phyloP scores from a whole-genome alignment of 2,329 filamentous ascomycete species.

The Juglanconis sp. region DNA sequence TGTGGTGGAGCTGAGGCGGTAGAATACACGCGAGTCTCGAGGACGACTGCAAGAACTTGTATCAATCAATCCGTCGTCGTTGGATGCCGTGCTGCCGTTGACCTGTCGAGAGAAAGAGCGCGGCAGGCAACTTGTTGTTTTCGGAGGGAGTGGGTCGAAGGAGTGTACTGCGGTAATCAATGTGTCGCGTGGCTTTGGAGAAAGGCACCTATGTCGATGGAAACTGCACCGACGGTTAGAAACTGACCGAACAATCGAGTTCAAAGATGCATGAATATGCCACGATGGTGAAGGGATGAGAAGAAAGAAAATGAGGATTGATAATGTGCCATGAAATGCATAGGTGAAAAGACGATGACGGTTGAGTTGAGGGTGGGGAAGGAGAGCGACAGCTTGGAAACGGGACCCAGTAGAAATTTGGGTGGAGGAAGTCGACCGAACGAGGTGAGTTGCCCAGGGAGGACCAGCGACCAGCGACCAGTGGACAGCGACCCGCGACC shows the following conservation, averaged over 20 bases:
- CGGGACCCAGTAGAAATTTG: constrained; percentile 9
- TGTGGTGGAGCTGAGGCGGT: not conserved
- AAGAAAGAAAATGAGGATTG: constrained; percentile 15
- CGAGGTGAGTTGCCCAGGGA: constrained; percentile 11
- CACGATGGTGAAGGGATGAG: not conserved
- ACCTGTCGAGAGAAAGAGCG: constrained; percentile 1
- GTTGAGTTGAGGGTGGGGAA: constrained; percentile 8
- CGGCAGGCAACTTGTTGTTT: constrained; percentile 9
- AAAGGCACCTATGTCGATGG: constrained; percentile 10
- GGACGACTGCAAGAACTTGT: not conserved
- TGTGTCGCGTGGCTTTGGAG: constrained; percentile 5
- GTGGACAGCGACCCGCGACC: not conserved
- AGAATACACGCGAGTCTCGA: not conserved
- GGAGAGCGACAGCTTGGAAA: constrained; percentile 10
- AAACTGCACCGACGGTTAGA: constrained; percentile 13
- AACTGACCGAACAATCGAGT: not conserved
- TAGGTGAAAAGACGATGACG: constrained; percentile 5
- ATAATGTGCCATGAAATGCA: constrained; percentile 10
- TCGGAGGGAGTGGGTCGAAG: not conserved
- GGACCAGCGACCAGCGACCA: constrained; percentile 9
- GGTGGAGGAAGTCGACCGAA: constrained; percentile 8
- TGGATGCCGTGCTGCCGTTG: not conserved
- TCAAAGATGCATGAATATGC: not conserved
- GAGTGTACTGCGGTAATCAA: constrained; percentile 12
- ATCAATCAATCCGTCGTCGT: not conserved